phyloP scores from a whole-genome alignment of 257 asterid species.

The Solanum etuberosum region DNA sequence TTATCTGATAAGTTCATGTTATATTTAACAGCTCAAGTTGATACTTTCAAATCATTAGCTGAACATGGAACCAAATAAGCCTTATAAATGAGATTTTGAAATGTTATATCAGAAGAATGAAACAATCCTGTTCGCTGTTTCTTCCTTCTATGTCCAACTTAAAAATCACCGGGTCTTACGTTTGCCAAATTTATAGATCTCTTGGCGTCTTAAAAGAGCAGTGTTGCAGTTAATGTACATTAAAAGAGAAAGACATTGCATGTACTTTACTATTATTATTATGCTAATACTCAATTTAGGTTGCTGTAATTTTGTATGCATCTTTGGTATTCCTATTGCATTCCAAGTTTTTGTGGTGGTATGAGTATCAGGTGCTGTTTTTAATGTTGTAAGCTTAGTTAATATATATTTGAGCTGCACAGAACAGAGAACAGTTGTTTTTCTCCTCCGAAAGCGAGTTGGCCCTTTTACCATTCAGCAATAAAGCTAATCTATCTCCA shows the following conservation, averaged over 20 bases:
- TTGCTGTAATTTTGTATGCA: background rate
- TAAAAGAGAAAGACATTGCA: too few relatives aligned
- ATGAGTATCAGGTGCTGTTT: background rate
- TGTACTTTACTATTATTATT: background rate
- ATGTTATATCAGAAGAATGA: background rate
- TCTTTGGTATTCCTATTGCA: background rate
- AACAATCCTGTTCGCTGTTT: background rate
- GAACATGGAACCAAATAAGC: background rate
- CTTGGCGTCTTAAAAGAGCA: background rate
- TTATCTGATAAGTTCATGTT: background rate
- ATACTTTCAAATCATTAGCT: background rate
- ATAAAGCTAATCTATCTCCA: background rate
- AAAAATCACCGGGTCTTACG: background rate
- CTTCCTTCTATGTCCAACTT: background rate
- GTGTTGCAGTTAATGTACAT: background rate
- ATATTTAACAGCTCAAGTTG: background rate
- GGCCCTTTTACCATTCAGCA: background rate
- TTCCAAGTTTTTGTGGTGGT: background rate
- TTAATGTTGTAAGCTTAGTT: background rate
- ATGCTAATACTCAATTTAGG: background rate
- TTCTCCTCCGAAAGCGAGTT: background rate
- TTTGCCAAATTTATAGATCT: background rate
- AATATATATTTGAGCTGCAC: background rate
- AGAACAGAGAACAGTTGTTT: background rate
- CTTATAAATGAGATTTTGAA: background rate